phyloP scores from a whole-genome alignment of 2,329 filamentous ascomycete genomes.

The Paecilomyces sp. region DNA sequence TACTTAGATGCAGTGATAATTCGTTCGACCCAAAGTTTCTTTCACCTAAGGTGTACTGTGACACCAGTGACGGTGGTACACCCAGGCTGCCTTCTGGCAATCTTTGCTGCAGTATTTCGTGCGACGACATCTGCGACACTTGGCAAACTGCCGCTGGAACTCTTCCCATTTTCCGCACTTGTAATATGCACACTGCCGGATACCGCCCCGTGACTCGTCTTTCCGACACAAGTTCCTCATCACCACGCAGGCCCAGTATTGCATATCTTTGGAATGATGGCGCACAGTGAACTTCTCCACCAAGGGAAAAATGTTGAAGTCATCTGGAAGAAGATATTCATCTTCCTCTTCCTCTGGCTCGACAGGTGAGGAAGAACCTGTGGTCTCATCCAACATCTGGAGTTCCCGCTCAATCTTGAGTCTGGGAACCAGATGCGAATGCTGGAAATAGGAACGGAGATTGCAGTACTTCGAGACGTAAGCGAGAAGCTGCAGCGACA shows the following conservation, averaged over 20 bases:
- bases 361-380: conserved; percentile 29
- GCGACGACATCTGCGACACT: conserved; percentile 88
- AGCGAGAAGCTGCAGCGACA: conserved; percentile 92
- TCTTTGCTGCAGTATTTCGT: conserved; percentile 99
- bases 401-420: conserved; percentile 86
- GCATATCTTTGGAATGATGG: conserved; percentile 94
- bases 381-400: conserved; percentile 67
- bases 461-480: conserved; percentile 99
- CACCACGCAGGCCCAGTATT: conserved; percentile 98
- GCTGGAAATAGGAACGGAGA: conserved; percentile 88
- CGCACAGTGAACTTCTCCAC: conserved; percentile 98
- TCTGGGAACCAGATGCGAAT: conserved; percentile 85
- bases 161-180: conserved; percentile 98
- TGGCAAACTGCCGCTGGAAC: conserved; percentile 92
- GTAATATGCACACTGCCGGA: conserved; percentile 95
- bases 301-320: conserved; percentile 96
- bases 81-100: conserved; percentile 98
- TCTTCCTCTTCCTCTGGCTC: conserved; percentile 56
- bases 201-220: conserved; percentile 88
- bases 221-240: conserved; percentile 99
- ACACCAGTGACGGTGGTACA: conserved; percentile 97
- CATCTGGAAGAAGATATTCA: conserved; percentile 85
- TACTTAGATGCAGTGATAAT: conserved; percentile 2
- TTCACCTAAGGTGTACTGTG: conserved; percentile 31
- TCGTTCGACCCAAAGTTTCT: background rate